These are phyloP conservation scores for Hygrophila difformis DNA, from an alignment of 257 asterid genomes.

Conservation along the genomic window DNA sequence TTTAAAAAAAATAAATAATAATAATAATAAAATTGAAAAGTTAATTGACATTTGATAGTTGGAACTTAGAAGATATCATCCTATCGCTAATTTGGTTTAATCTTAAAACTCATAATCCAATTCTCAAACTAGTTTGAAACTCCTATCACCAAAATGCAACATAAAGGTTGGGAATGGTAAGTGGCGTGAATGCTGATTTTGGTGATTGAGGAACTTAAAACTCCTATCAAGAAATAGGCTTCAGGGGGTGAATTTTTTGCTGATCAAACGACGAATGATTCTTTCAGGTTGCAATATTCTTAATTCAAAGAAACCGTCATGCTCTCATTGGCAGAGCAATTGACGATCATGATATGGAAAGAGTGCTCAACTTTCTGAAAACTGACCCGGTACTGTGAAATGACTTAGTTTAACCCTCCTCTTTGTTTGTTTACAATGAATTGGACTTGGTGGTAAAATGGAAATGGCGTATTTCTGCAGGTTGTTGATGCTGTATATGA, in stretches of 20 bases:
- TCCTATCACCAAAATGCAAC: too few relatives aligned
- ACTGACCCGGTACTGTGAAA: slow-evolving; percentile 61
- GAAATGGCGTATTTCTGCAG: slow-evolving; percentile 25
- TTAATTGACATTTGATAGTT: too few relatives aligned
- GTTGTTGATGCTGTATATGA: slow-evolving; percentile 91
- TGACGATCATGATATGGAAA: slow-evolving; percentile 81
- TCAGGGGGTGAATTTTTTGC: too few relatives aligned
- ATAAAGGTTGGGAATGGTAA: slow-evolving; percentile 96
- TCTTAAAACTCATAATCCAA: too few relatives aligned
- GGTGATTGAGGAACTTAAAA: too few relatives aligned
- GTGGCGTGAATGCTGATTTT: slow-evolving; percentile 18
- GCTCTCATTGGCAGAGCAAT: slow-evolving; percentile 96
- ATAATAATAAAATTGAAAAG: too few relatives aligned
- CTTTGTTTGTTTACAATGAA: slow-evolving; percentile 8
- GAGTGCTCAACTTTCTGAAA: slow-evolving; percentile 71
- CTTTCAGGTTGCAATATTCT: slow-evolving; percentile 84
- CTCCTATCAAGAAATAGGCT: too few relatives aligned
- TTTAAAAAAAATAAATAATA: too few relatives aligned
- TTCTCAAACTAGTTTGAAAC: too few relatives aligned
- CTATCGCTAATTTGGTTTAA: too few relatives aligned
- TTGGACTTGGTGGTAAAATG: slow-evolving; percentile 14
- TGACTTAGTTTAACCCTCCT: slow-evolving; percentile 1
- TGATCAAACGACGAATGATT: too few relatives aligned
- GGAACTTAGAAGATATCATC: too few relatives aligned
- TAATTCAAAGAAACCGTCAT: slow-evolving; percentile 97